A percentile compares a stretch with the other conserved stretches of the same genome.
These are phyloP conservation scores for Reticulascus tulasneorum DNA, from an alignment of 2,329 filamentous ascomycete genomes.

Conservation along the genomic window DNA sequence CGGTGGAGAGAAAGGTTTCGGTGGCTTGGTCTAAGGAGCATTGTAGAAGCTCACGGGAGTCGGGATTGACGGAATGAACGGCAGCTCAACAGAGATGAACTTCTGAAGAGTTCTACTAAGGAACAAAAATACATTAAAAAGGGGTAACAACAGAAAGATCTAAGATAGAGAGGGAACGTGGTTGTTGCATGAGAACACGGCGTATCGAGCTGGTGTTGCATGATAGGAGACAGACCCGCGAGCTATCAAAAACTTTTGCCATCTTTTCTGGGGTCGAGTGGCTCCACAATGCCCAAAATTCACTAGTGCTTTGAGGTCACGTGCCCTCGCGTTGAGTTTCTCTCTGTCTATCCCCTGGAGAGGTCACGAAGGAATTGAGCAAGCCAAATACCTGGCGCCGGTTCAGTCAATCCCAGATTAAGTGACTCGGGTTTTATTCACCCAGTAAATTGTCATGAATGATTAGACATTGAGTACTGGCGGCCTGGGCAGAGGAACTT, in stretches of 20 bases:
- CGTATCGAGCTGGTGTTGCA: not conserved
- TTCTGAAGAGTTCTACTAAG: slow-evolving; percentile 9
- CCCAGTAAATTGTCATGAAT: too few species aligned
- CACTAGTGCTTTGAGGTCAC: too few species aligned
- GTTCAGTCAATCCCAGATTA: too few species aligned
- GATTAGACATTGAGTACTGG: too few species aligned
- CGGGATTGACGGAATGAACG: slow-evolving; percentile 1
- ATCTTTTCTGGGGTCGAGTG: not conserved
- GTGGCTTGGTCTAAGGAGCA: slow-evolving; percentile 12
- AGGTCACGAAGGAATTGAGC: too few species aligned
- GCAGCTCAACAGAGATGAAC: slow-evolving; percentile 4
- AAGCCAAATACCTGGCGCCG: too few species aligned
- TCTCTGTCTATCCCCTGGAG: too few species aligned
- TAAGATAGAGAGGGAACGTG: slow-evolving; percentile 11
- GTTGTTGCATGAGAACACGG: slow-evolving; percentile 1
- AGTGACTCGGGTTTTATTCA: too few species aligned
- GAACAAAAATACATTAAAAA: slow-evolving; percentile 4
- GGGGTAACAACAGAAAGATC: slow-evolving; percentile 3
- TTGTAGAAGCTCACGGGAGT: slow-evolving; percentile 6
- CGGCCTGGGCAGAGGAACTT: too few species aligned
- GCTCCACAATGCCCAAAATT: not conserved
- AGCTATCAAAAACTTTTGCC: slow-evolving; percentile 8
- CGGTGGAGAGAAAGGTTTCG: slow-evolving; percentile 12
- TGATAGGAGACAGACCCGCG: slow-evolving; percentile 3
- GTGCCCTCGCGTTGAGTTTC: too few species aligned